These are phyloP conservation scores for Bipolaris zeicola DNA, from an alignment of 2,329 filamentous ascomycete genomes.

Conservation along the genomic window DNA sequence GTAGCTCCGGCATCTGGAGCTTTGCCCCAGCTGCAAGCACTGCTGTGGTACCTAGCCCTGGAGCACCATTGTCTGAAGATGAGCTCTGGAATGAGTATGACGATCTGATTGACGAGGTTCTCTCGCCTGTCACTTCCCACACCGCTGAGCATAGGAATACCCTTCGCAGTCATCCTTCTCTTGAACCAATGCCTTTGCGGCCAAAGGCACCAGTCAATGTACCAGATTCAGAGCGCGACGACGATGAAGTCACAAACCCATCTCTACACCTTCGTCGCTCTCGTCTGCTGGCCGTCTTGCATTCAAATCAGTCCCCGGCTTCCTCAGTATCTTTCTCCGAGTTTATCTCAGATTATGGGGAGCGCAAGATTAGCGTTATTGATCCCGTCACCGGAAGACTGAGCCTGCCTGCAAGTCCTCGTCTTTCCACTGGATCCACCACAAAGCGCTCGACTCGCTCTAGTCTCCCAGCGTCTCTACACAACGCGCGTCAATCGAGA, in stretches of 20 bases:
- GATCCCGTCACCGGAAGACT: slow-evolving; percentile 48
- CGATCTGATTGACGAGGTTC: slow-evolving; percentile 77
- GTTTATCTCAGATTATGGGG: slow-evolving; percentile 58
- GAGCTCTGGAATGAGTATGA: slow-evolving; percentile 96
- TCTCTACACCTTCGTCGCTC: slow-evolving; percentile 56
- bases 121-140: slow-evolving; percentile 50
- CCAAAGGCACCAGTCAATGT: slow-evolving; percentile 28
- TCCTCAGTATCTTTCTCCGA: slow-evolving; percentile 61
- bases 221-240: slow-evolving; percentile 39
- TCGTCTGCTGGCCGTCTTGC: slow-evolving; percentile 57
- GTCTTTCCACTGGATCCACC: slow-evolving; percentile 37
- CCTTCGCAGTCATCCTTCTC: slow-evolving; percentile 30
- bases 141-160: slow-evolving; percentile 15
- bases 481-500: slow-evolving; percentile 42
- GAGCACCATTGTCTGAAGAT: slow-evolving; percentile 73
- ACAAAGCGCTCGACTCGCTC: slow-evolving; percentile 42
- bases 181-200: slow-evolving; percentile 39
- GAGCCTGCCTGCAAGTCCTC: slow-evolving; percentile 42
- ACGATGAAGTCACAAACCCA: slow-evolving; percentile 33
- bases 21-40: slow-evolving; percentile 62
- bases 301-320: slow-evolving; percentile 56
- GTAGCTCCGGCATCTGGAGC: slow-evolving; percentile 65
- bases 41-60: slow-evolving; percentile 67
- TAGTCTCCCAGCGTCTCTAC: slow-evolving; percentile 41
- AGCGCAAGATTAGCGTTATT: slow-evolving; percentile 47